Conservation (phyloP, 2,329 filamentous ascomycete genomes). For the Didymellaceae sp. region DNA sequence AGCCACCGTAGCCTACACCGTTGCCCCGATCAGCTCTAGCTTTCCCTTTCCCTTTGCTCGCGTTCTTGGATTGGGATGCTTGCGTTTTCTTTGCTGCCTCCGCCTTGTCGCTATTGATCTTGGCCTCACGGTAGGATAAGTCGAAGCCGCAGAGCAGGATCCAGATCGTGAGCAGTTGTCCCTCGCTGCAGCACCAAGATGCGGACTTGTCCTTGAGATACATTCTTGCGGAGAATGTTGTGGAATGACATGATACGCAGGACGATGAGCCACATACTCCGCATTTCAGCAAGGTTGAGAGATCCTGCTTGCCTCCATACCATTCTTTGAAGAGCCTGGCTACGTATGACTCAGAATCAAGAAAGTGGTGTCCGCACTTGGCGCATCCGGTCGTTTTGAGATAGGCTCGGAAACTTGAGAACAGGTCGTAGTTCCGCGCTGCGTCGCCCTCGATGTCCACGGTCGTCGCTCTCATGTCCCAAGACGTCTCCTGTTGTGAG, state of each 20-base stretch:
- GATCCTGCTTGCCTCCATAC: conserved; percentile 11
- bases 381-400: conserved; percentile 20
- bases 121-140: conserved; percentile 10
- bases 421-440: conserved; percentile 2
- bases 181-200: conserved; percentile 46
- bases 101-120: conserved; percentile 17
- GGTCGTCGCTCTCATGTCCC: background rate
- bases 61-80: background rate
- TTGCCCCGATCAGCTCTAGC: background rate
- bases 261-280: conserved; percentile 18
- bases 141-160: conserved; percentile 49
- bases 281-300: conserved; percentile 27
- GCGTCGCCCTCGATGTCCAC: conserved; percentile 4
- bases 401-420: conserved; percentile 21
- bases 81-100: conserved; percentile 8
- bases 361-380: conserved; percentile 16
- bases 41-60: background rate
- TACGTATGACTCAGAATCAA: conserved; percentile 19
- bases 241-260: conserved; percentile 29
- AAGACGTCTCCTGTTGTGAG: background rate
- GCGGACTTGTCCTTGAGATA: conserved; percentile 17
- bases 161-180: conserved; percentile 47
- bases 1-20: conserved; percentile 23
- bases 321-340: conserved; percentile 23
- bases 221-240: conserved; percentile 4